Evolutionary conservation across 768 basidiomycete species (phyloP), one percentile per base, ranked within the genome.

Genomic region (Tremella mesenterica): DNA sequence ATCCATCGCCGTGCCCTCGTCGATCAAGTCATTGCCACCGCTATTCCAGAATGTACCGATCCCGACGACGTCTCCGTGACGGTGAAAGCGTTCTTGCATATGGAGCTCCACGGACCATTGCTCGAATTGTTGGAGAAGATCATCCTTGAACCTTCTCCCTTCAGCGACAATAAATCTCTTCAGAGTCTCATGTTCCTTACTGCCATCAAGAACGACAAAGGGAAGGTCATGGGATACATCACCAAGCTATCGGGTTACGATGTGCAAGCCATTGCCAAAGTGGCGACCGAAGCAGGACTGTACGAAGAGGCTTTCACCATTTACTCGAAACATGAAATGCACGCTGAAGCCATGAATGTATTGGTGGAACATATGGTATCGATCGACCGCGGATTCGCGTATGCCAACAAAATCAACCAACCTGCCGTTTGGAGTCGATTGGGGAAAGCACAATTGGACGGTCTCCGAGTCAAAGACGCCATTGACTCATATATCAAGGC

Each of bases 401-500:
- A 88, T 60, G 95, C 95, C 53, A 86, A 81, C 77, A 97, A 95
- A 78, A 85, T 96, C 75, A 88, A 96, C 77, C 81, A 83, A 71
- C 90, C 95, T 30, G 90, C 88, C 61, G 93, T 97, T 14, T 99
- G 95, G 95, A 90, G 87, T 62, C 77, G 95, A 48, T 81, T 99
- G 59, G 95, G 88, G n/a, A 99, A 99, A 74, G 95, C 95, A 20
- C 95, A 99, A 72, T 81, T 99, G 46, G 95, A 99, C 70, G 95
- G 95, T 60, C 81, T 97, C 47, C 88, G 95, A 38, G 88, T 99
- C 77, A 97, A 96, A 75, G 93, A 99, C 65, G 83, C 93, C 12
- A 96, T 99, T 62, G 90, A 97, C 68, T 96, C 93, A 25, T 97
- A 97, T 74, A 91, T 93, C 81, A 92, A 91, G 78, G 90, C 93